These are phyloP conservation scores for Nakaseomyces sp. DNA, from an alignment of 1,139 yeast genomes.

Conservation along the genomic window DNA sequence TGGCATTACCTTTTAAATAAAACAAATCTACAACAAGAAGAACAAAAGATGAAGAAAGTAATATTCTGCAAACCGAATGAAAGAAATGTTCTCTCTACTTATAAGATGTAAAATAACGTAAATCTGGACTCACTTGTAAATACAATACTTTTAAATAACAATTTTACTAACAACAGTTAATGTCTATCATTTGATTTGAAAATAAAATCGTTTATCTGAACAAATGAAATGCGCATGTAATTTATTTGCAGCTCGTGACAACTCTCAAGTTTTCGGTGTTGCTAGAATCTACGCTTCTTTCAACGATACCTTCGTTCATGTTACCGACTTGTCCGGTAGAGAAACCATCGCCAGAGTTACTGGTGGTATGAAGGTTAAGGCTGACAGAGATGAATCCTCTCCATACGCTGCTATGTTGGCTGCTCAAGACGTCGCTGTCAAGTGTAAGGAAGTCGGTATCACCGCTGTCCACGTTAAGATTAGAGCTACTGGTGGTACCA, in stretches of 20 bases:
- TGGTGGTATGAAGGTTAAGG: constrained; percentile 99
- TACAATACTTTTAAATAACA: neutral
- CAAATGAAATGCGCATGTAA: neutral
- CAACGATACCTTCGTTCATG: constrained; percentile 99
- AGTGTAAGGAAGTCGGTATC: constrained; percentile 99
- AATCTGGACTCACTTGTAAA: constrained; percentile 3
- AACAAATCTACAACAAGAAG: no score
- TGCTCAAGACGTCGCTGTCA: constrained; percentile 98
- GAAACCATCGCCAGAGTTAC: constrained; percentile 99
- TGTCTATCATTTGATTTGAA: neutral
- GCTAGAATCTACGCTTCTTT: constrained; percentile 99
- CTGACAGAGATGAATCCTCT: constrained; percentile 99
- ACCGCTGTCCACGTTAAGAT: constrained; percentile 99
- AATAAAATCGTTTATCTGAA: no score
- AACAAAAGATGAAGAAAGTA: no score
- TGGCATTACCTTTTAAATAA: no score
- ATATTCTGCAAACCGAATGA: no score
- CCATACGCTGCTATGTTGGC: constrained; percentile 99
- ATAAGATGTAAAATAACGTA: constrained; percentile 5
- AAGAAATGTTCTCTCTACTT: neutral
- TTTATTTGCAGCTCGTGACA: constrained; percentile 49
- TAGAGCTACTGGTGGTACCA: constrained; percentile 99
- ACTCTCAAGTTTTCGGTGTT: constrained; percentile 99
- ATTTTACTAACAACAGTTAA: neutral
- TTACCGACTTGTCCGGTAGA: constrained; percentile 98